These are phyloP conservation scores for Codiaeum variegatum DNA, from an alignment of 441 rosid genomes.

Conservation along the genomic window DNA sequence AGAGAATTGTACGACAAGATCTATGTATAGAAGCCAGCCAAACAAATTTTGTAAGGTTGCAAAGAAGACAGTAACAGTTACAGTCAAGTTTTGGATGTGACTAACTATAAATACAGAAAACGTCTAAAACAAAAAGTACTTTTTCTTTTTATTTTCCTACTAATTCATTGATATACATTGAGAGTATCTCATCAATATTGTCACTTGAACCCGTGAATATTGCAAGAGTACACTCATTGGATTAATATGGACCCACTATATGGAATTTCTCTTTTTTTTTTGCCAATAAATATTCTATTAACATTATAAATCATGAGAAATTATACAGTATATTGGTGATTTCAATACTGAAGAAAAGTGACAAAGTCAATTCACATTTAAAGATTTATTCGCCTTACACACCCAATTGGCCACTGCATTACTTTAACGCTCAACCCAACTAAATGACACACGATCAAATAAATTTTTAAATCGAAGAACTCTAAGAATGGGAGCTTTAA, in stretches of 20 bases:
- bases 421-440: too few relatives aligned
- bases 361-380: too few relatives aligned
- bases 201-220: slow-evolving; percentile 6
- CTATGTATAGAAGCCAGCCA: slow-evolving; percentile 21
- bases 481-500: too few relatives aligned
- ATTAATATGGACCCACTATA: background rate
- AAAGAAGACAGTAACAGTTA: slow-evolving; percentile 1
- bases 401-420: too few relatives aligned
- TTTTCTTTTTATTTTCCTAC: background rate
- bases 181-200: slow-evolving; percentile 9
- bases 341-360: too few relatives aligned
- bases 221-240: background rate
- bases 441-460: too few relatives aligned
- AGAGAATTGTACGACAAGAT: slow-evolving; percentile 14
- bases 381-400: too few relatives aligned
- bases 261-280: background rate
- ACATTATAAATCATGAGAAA: too few relatives aligned
- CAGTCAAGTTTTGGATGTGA: background rate
- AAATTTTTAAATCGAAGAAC: too few relatives aligned
- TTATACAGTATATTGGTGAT: too few relatives aligned
- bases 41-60: slow-evolving; percentile 21
- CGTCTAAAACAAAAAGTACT: background rate
- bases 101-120: slow-evolving; percentile 7
- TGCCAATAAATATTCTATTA: too few relatives aligned
- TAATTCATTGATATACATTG: background rate